Evolutionary conservation across 2,329 filamentous ascomycete genomes (phyloP), one percentile per base, ranked within the genome.

Genomic region (Stromatinia cepivora): DNA sequence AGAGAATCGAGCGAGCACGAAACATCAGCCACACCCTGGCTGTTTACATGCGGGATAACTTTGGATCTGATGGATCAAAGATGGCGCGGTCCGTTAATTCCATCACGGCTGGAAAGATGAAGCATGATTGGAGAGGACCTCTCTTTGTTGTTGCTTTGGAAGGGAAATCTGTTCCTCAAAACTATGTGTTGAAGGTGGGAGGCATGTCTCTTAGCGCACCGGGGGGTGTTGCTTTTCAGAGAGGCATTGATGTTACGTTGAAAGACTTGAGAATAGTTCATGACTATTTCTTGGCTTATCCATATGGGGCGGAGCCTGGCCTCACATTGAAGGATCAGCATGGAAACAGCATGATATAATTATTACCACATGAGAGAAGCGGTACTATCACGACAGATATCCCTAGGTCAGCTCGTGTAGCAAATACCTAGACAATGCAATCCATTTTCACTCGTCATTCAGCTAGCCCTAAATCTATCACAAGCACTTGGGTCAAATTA

Each of bases 201-300:
- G 6, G 4, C 7, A 10, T 20, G n/a, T 8, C 34, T 22, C 1
- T 65, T 54, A 6, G 6, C 20, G 3, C 13, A 28, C 2, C 34
- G 2, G 10, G 31, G 7, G n/a, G 3, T 56, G 7, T 31, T 56
- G 20, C 17, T 28, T 66, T 56, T n/a, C 50, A n/a, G 1, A 45
- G 13, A 39, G 45, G 50, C 36, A 45, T 22, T 17, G 63, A 66
- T 45, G 20, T 66, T 3, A 56, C 36, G 11, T 56, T 66, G 39
- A 66, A 13, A 31, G 63, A 66, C 28, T 56, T 66, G 17, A 66
- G 36, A 36, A 31, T 66, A 45, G 17, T 66, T n/a, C 39, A 45
- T 66, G 63, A 56, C 45, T 66, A 56, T n/a, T 66, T 66, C 22
- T 42, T 66, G 25, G 50, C 50, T 28, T 56, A 66, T 45, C 48